These are phyloP conservation scores for Hypoxylon intermedium DNA, from an alignment of 495 filamentous ascomycete species.

Conservation along the genomic window DNA sequence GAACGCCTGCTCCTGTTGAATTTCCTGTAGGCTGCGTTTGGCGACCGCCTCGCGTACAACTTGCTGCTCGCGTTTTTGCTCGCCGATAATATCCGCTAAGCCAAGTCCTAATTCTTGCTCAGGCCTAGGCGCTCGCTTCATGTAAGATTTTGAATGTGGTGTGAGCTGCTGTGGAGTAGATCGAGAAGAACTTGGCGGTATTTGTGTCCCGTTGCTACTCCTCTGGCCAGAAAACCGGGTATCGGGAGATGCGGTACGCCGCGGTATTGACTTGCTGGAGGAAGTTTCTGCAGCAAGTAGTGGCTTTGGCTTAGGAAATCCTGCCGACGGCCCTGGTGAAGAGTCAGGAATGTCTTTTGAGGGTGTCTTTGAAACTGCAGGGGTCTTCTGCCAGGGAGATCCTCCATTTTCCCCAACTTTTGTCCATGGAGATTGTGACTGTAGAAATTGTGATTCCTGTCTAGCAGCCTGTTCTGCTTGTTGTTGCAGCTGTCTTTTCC, in stretches of 20 bases:
- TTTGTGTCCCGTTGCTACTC: constrained; percentile 19
- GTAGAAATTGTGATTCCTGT: constrained; percentile 52
- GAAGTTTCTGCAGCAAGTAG: constrained; percentile 45
- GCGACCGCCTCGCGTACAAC: constrained; percentile 80
- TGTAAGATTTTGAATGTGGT: constrained; percentile 60
- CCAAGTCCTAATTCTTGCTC: constrained; percentile 71
- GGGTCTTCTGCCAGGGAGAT: constrained; percentile 77
- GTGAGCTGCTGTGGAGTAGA: constrained; percentile 40
- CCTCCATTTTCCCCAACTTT: constrained; percentile 49
- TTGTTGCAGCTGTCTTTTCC: constrained; percentile 76
- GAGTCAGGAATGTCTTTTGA: constrained; percentile 41
- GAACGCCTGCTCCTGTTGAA: constrained; percentile 95
- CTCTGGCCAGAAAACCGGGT: constrained; percentile 61
- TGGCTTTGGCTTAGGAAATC: constrained; percentile 51
- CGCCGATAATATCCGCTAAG: constrained; percentile 85
- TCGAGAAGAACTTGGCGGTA: constrained; percentile 17
- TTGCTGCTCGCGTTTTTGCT: constrained; percentile 86
- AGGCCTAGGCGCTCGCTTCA: constrained; percentile 51
- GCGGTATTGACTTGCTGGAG: constrained; percentile 39
- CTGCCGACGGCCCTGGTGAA: constrained; percentile 56
- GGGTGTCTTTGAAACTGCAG: constrained; percentile 41
- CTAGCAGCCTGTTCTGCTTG: constrained; percentile 64
- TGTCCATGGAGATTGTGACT: constrained; percentile 48
- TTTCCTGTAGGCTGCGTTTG: constrained; percentile 87
- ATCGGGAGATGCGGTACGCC: constrained; percentile 61